A percentile compares a stretch with the other conserved stretches of the same genome.
These are phyloP conservation scores for Globisporangium lucens DNA, from an alignment of 352 stramenopile genomes.

Conservation along the genomic window DNA sequence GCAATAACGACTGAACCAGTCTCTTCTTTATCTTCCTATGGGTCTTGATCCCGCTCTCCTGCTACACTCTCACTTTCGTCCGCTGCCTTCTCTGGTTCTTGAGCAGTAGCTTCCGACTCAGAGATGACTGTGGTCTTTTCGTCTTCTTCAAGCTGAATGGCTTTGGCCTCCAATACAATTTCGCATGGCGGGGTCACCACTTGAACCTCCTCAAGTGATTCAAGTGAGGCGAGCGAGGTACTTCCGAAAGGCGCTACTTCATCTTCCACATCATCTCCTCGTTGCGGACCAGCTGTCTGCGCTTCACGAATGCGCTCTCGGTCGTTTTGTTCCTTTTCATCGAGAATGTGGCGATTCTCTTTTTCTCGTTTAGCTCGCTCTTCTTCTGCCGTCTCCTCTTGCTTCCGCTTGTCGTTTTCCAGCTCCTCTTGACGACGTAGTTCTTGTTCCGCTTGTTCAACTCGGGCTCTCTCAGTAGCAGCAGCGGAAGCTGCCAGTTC, in stretches of 20 bases:
- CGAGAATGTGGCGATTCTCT: background rate
- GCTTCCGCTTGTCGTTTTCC: slow-evolving; percentile 8
- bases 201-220: background rate
- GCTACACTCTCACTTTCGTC: background rate
- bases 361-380: slow-evolving; percentile 3
- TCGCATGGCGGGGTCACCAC: background rate
- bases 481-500: background rate
- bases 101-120: background rate
- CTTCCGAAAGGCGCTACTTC: background rate
- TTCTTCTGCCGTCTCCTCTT: slow-evolving; percentile 9
- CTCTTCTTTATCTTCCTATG: background rate
- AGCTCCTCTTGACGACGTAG: slow-evolving; percentile 6
- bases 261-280: background rate
- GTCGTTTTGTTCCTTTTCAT: background rate
- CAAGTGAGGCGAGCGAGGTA: background rate
- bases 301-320: background rate
- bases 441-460: background rate
- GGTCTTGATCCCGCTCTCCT: background rate
- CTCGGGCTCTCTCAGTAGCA: background rate
- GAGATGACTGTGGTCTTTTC: background rate
- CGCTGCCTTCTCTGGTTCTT: background rate
- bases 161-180: background rate
- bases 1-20: no score
- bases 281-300: background rate
- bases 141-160: background rate